phyloP scores from a whole-genome alignment of 2,329 filamentous ascomycete genomes.

The Sporothrix luriei region DNA sequence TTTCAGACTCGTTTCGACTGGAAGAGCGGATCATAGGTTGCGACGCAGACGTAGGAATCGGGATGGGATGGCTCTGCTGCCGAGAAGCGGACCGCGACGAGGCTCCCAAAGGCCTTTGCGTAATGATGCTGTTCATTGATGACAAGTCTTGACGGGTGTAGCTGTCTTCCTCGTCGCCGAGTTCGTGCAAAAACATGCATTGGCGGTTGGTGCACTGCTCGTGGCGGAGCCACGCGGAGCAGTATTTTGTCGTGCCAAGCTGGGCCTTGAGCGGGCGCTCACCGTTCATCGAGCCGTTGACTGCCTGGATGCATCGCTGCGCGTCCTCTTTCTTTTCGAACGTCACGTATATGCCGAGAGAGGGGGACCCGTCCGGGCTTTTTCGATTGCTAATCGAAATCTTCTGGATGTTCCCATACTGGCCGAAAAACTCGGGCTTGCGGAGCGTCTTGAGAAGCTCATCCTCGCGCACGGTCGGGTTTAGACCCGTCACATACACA shows the following conservation, averaged over 20 bases:
- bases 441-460: constrained; percentile 87
- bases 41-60: constrained; percentile 39
- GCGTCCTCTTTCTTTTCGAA: constrained; percentile 92
- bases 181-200: constrained; percentile 97
- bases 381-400: constrained; percentile 98
- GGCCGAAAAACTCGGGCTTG: constrained; percentile 91
- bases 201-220: constrained; percentile 94
- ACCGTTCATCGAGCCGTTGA: constrained; percentile 89
- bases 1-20: constrained; percentile 76
- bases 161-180: constrained; percentile 96
- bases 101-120: constrained; percentile 66
- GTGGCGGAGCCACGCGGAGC: constrained; percentile 91
- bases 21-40: constrained; percentile 73
- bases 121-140: constrained; percentile 87
- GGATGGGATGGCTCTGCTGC: constrained; percentile 50
- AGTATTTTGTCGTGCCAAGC: constrained; percentile 94
- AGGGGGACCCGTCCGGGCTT: constrained; percentile 73
- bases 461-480: constrained; percentile 88
- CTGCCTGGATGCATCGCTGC: constrained; percentile 82
- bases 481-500: constrained; percentile 94
- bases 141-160: constrained; percentile 94
- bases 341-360: constrained; percentile 97
- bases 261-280: constrained; percentile 80
- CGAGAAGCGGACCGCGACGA: constrained; percentile 58
- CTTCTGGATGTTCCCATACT: constrained; percentile 98